Evolutionary conservation across 805 yeast genomes (phyloP).

Genomic region (Cyberlindnera nakhonratchasimensis): DNA sequence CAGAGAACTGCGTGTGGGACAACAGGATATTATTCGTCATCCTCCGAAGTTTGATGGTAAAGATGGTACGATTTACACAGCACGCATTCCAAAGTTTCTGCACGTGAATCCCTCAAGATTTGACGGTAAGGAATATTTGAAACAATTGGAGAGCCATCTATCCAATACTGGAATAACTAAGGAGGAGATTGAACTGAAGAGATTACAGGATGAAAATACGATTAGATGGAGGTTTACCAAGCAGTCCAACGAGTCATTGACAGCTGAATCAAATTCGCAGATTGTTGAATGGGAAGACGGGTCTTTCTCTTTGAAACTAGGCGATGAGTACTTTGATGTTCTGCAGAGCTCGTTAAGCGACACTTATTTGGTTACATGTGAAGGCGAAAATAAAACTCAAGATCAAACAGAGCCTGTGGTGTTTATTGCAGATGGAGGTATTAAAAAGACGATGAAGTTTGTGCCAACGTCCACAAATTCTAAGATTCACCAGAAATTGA

Average conservation of each 20-base stretch:
- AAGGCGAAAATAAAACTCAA: neutral
- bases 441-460: conserved; percentile 65
- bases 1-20: conserved; percentile 34
- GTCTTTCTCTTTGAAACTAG: conserved; percentile 76
- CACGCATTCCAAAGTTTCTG: conserved; percentile 79
- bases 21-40: conserved; percentile 45
- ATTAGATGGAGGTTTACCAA: conserved; percentile 92
- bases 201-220: conserved; percentile 74
- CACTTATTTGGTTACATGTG: conserved; percentile 62
- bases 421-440: conserved; percentile 46
- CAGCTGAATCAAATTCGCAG: conserved; percentile 85
- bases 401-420: conserved; percentile 8
- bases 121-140: conserved; percentile 66
- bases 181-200: conserved; percentile 56
- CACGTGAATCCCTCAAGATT: conserved; percentile 84
- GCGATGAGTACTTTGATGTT: conserved; percentile 83
- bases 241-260: conserved; percentile 48
- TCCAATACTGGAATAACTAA: conserved; percentile 39
- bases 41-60: conserved; percentile 31
- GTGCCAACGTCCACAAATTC: conserved; percentile 91
- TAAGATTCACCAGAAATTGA: conserved; percentile 73
- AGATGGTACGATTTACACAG: conserved; percentile 39
- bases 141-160: conserved; percentile 41
- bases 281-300: conserved; percentile 96
- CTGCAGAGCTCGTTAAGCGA: conserved; percentile 61